These are phyloP conservation scores for Phaeophleospora eucalypticola DNA, from an alignment of 2,329 filamentous ascomycete genomes.

Conservation along the genomic window DNA sequence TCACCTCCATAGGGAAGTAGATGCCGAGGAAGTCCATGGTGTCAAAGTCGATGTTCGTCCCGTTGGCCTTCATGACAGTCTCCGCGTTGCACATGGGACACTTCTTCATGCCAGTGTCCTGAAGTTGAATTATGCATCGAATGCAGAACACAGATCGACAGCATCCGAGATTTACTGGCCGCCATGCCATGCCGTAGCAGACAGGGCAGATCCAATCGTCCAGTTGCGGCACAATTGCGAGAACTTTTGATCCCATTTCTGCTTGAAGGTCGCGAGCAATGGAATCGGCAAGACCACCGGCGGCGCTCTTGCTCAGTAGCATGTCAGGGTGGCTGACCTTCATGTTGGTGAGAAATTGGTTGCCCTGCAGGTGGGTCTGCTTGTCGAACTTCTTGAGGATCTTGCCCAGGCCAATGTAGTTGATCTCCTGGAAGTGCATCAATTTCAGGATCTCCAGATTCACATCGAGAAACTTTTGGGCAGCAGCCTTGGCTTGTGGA, in stretches of 20 bases:
- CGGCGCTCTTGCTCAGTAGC: slow-evolving; percentile 49
- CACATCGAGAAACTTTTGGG: slow-evolving; percentile 65
- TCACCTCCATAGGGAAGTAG: slow-evolving; percentile 74
- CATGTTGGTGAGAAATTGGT: slow-evolving; percentile 26
- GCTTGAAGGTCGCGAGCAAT: slow-evolving; percentile 74
- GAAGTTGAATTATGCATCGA: slow-evolving; percentile 74
- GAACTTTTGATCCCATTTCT: slow-evolving; percentile 66
- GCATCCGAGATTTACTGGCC: slow-evolving; percentile 66
- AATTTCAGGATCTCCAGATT: slow-evolving; percentile 75
- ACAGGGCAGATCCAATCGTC: slow-evolving; percentile 81
- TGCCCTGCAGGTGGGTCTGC: slow-evolving; percentile 64
- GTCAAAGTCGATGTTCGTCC: slow-evolving; percentile 62
- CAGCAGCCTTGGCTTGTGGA: slow-evolving; percentile 59
- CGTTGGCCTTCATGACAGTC: slow-evolving; percentile 66
- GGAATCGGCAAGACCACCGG: slow-evolving; percentile 59
- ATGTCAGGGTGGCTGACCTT: slow-evolving; percentile 27
- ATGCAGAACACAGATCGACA: slow-evolving; percentile 82
- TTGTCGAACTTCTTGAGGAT: slow-evolving; percentile 95
- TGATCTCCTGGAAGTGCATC: slow-evolving; percentile 80
- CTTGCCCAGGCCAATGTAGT: slow-evolving; percentile 70
- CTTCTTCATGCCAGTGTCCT: slow-evolving; percentile 60
- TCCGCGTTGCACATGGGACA: slow-evolving; percentile 75
- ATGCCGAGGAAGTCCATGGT: slow-evolving; percentile 66
- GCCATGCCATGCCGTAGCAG: slow-evolving; percentile 74
- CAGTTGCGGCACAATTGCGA: slow-evolving; percentile 72